Base-by-base conservation (phyloP, 768 basidiomycete genomes). In the Suillus americanus region DNA sequence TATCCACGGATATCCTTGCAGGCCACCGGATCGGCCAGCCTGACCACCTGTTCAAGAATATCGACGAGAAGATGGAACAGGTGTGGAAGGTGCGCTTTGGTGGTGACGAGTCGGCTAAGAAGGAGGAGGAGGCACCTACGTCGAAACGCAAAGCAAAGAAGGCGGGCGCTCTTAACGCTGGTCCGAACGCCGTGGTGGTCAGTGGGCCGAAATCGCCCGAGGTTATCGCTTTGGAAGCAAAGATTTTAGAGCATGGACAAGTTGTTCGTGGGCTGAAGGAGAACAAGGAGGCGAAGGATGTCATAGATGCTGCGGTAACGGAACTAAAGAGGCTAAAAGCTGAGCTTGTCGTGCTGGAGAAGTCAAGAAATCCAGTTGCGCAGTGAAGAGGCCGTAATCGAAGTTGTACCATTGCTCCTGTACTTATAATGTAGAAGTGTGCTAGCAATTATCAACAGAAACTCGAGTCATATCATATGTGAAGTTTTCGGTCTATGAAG, bases 21-120 rank as follows among this genome's bases (percentile, higher is more conserved):
- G 94, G 94, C 0, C 97, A 99, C 77, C 81, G 78, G 30, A 88
- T 99, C 62, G 93, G 94, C 56, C 86, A 84, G 65, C 93, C 97
- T 5, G 93, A 86, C 54, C 91, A 98, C 77, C 78, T 99, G 66
- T 99, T 99, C 82, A 93, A 90, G 79, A 90, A 87, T 75, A 97
- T 99, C 65, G 94, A 97, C 65, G 93, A 97, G 71, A 89, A 86
- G 73, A 90, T 89, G 89, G 89, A 89, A 30, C 90, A 94, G 37
- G 83, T 85, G 7, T 99, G 91, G 90, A 84, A 89, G 69, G 77
- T 76, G 55, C 87, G 86, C 75, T 99, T 95, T 70, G 90, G 90
- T 3, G 97, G 97, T 9, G 80, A 61, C 68, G 79, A 71, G 54
- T 74, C 74, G 13, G 76, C 73, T 46, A 77, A 74, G 69, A 79